Conservation (phyloP, 2,329 filamentous ascomycete genomes). For the Penicillium psychrosexuale region DNA sequence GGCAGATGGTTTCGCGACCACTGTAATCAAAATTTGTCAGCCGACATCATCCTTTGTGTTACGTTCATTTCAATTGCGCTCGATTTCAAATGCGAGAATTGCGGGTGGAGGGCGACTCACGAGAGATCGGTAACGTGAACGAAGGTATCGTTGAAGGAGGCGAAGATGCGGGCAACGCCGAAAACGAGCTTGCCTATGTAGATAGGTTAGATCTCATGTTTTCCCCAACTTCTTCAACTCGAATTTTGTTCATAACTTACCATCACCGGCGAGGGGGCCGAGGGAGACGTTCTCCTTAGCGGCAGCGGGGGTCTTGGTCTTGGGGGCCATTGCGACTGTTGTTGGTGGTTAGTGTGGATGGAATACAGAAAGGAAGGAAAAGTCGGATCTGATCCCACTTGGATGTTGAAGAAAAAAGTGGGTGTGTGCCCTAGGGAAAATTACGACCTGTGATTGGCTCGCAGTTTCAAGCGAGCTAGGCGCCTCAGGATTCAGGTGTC, state of each 20-base stretch:
- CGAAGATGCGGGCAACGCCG: slow-evolving; percentile 96
- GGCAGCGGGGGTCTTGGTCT: slow-evolving; percentile 76
- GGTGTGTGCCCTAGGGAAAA: slow-evolving; percentile 40
- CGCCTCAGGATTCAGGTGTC: slow-evolving; percentile 15
- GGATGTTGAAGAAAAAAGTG: slow-evolving; percentile 26
- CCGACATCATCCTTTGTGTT: slow-evolving; percentile 45
- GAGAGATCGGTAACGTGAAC: slow-evolving; percentile 99
- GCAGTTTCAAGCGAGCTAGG: slow-evolving; percentile 27
- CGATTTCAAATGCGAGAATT: slow-evolving; percentile 6
- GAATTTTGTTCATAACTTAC: slow-evolving; percentile 51
- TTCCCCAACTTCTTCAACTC: not conserved
- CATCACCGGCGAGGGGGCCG: slow-evolving; percentile 94
- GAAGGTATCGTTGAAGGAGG: slow-evolving; percentile 89
- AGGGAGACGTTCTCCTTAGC: slow-evolving; percentile 96
- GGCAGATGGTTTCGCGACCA: slow-evolving; percentile 99
- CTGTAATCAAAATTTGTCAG: slow-evolving; percentile 62
- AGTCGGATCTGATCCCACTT: slow-evolving; percentile 21
- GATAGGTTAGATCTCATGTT: not conserved
- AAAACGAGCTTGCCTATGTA: slow-evolving; percentile 86
- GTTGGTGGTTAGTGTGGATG: slow-evolving; percentile 43
- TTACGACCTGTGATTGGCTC: slow-evolving; percentile 30
- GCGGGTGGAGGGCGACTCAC: slow-evolving; percentile 50
- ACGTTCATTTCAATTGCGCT: not conserved
- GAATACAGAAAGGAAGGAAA: slow-evolving; percentile 37
- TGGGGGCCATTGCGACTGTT: slow-evolving; percentile 71